phyloP scores from a whole-genome alignment of 1,284 basidiomycete genomes.

The Cryptococcus maquisensis region DNA sequence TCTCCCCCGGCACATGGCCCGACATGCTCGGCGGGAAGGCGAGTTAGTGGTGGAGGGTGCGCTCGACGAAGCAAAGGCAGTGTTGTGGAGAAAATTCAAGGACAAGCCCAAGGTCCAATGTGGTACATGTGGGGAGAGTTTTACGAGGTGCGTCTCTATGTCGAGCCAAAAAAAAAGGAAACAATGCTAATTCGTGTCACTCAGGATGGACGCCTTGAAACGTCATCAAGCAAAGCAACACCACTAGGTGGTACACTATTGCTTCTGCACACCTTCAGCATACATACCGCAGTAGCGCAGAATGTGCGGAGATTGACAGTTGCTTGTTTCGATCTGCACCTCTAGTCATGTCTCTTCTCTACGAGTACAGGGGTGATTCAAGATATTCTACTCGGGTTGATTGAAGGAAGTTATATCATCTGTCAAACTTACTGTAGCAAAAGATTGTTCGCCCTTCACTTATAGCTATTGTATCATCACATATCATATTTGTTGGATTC shows the following conservation, averaged over 20 bases:
- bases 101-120: conserved; percentile 44
- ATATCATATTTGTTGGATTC: too few relatives aligned
- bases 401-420: too few relatives aligned
- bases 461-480: too few relatives aligned
- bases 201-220: conserved; percentile 45
- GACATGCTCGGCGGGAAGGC: conserved; percentile 43
- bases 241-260: conserved; percentile 10
- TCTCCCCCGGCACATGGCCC: conserved; percentile 45
- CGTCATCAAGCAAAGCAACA: conserved; percentile 46
- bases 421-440: too few relatives aligned
- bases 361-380: too few relatives aligned
- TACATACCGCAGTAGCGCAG: too few relatives aligned
- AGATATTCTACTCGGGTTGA: too few relatives aligned
- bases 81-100: conserved; percentile 42
- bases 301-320: too few relatives aligned
- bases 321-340: too few relatives aligned
- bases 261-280: not conserved
- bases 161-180: not conserved
- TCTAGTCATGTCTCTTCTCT: too few relatives aligned
- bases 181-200: not conserved
- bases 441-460: too few relatives aligned
- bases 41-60: conserved; percentile 45
- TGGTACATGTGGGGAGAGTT: conserved; percentile 38
- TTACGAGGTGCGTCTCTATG: conserved; percentile 32
- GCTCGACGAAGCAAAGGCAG: conserved; percentile 41